Conservation (phyloP, 768 basidiomycete genomes). For the Lentinula raphanica region DNA sequence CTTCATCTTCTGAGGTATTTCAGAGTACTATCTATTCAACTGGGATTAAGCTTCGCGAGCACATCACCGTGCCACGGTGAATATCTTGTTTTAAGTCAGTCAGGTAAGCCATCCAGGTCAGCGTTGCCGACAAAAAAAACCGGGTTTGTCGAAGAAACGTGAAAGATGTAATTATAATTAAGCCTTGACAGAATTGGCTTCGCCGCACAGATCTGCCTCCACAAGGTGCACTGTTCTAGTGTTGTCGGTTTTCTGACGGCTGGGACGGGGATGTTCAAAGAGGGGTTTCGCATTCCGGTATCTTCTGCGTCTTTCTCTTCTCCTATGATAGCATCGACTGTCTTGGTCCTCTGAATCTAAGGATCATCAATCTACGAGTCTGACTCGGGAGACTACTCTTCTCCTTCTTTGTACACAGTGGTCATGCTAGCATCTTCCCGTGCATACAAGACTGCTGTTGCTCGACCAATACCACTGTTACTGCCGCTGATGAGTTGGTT, state of each 20-base stretch:
- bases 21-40: too few species aligned
- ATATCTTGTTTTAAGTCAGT: too few species aligned
- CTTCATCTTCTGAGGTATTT: too few species aligned
- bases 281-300: slow-evolving; percentile 13
- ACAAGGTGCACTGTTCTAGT: slow-evolving; percentile 18
- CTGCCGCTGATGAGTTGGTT: not conserved
- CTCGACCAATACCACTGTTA: slow-evolving; percentile 1
- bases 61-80: too few species aligned
- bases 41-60: too few species aligned
- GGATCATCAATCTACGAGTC: too few species aligned
- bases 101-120: too few species aligned
- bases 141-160: slow-evolving; percentile 27
- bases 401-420: slow-evolving; percentile 22
- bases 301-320: slow-evolving; percentile 38
- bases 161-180: slow-evolving; percentile 32
- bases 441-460: slow-evolving; percentile 16
- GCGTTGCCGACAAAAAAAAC: slow-evolving; percentile 40
- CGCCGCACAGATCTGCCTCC: slow-evolving; percentile 33
- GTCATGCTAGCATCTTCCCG: slow-evolving; percentile 32
- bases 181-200: slow-evolving; percentile 31
- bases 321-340: too few species aligned
- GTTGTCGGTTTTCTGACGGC: not conserved
- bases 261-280: not conserved
- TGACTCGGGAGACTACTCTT: too few species aligned
- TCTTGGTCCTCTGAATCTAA: too few species aligned